Base-by-base conservation (phyloP, 2,329 filamentous ascomycete species). In the Sporothrix globosa region DNA sequence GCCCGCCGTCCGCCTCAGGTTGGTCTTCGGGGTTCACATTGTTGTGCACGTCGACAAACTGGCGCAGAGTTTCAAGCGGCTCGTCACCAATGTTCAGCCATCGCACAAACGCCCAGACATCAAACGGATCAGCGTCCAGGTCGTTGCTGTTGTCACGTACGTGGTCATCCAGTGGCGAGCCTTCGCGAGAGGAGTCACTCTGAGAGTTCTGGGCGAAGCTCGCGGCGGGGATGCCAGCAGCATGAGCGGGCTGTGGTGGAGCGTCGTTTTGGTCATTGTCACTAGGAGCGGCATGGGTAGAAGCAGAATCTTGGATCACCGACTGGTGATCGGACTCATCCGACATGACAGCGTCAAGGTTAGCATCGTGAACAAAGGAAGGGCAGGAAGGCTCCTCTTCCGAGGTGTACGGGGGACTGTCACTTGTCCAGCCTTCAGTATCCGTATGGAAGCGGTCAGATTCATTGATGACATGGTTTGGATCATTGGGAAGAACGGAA, bases 31-130 rank as follows among this genome's bases (percentile, higher is more conserved):
- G 39, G 52, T 58, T 58, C n/a, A 44, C 21, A 17, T 58, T 14
- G 50, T 24, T 24, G 52, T 68, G 41, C 10, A 14, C 24, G 5
- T 39, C 30, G 39, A 58, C 50, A 24, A 54, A 67, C 4, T 9
- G 27, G 27, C 34, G 65, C 1, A 67, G 46, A 14, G 50, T 39
- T 39, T n/a, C 48, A 39, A 56, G 39, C 30, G 65, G 17, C 27
- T 58, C 66, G 21, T 21, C 3, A 50, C 52, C 39, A 21, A 46
- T 13, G 5, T 41, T 53, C 34, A 68, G 48, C 66, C 66, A 68
- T 39, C 6, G 21, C 66, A 34, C n/a, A 30, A 68, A 54, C 10
- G 24, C 30, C 65, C 65, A 67, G n/a, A 39, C 48, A 13, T 27
- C 48, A n/a, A 67, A 67, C 7, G 46, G n/a, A 14, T 67, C 54